These are phyloP conservation scores for Penicillium glabrum DNA, from an alignment of 2,329 filamentous ascomycete species.

Conservation along the genomic window DNA sequence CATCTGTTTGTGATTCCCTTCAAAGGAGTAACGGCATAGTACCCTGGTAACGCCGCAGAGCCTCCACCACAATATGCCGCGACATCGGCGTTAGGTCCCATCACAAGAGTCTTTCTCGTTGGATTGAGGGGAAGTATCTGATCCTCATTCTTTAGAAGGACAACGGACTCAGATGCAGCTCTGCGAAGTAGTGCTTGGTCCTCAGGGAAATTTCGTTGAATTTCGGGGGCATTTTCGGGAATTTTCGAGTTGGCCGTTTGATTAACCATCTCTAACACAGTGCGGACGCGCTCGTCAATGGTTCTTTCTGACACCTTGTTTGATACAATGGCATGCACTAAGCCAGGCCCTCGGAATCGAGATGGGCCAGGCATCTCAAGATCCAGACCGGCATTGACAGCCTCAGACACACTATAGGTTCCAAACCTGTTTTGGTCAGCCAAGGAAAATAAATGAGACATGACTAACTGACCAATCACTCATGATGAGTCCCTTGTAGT, in stretches of 20 bases:
- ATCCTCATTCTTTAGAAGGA: slow-evolving; percentile 70
- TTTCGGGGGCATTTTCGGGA: slow-evolving; percentile 54
- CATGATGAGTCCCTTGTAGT: slow-evolving; percentile 45
- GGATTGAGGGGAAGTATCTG: slow-evolving; percentile 57
- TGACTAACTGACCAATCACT: slow-evolving; percentile 37
- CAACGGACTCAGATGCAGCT: slow-evolving; percentile 65
- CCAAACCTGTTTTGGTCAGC: slow-evolving; percentile 16
- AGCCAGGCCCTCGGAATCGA: slow-evolving; percentile 33
- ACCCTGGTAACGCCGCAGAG: slow-evolving; percentile 53
- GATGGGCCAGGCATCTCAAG: slow-evolving; percentile 47
- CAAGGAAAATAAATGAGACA: no score
- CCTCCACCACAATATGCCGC: slow-evolving; percentile 58
- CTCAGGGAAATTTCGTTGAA: slow-evolving; percentile 56
- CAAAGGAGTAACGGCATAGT: slow-evolving; percentile 42
- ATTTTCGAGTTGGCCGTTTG: slow-evolving; percentile 53
- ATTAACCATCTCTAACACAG: slow-evolving; percentile 58
- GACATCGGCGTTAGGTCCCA: slow-evolving; percentile 53
- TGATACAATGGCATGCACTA: slow-evolving; percentile 44
- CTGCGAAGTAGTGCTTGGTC: slow-evolving; percentile 62
- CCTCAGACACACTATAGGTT: slow-evolving; percentile 42
- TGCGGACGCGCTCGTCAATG: slow-evolving; percentile 55
- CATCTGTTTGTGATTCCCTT: slow-evolving; percentile 25
- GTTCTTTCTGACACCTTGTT: slow-evolving; percentile 55
- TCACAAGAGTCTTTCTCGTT: slow-evolving; percentile 47
- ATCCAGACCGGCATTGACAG: slow-evolving; percentile 44